Conservation (phyloP, 768 basidiomycete genomes). For the Cystobasidium onofrii region DNA sequence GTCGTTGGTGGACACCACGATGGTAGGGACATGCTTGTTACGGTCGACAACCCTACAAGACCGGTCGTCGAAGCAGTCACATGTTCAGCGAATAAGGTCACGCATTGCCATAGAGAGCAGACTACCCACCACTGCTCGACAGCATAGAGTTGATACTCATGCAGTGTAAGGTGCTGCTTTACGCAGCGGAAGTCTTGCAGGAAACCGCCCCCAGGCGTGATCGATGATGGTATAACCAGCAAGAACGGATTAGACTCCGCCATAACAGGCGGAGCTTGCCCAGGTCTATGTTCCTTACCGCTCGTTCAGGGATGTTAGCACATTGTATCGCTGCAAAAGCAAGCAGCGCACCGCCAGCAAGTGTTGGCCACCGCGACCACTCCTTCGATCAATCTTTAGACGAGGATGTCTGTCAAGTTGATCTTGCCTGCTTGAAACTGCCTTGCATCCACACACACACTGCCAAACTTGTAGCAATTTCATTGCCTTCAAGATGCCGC, state of each 20-base stretch:
- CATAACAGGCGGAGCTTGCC: neutral
- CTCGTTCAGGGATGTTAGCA: neutral
- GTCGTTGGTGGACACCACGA: slow-evolving; percentile 25
- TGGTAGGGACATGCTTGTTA: slow-evolving; percentile 2
- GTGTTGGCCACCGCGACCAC: too few relatives aligned
- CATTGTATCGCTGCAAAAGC: too few relatives aligned
- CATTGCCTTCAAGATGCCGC: neutral
- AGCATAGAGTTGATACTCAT: slow-evolving; percentile 32
- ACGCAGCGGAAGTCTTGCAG: slow-evolving; percentile 8
- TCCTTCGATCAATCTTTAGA: neutral
- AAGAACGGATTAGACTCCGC: slow-evolving; percentile 18
- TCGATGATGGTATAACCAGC: slow-evolving; percentile 17
- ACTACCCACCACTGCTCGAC: slow-evolving; percentile 26
- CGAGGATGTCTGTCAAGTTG: neutral
- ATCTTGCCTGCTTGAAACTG: too few relatives aligned
- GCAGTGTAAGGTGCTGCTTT: neutral
- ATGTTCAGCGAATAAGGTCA: neutral
- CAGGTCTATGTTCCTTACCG: neutral
- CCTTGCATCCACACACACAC: too few relatives aligned
- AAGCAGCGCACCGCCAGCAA: too few relatives aligned
- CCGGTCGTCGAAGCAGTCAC: too few relatives aligned
- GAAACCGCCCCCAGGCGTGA: slow-evolving; percentile 2
- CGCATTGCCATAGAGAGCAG: neutral
- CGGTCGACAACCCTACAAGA: slow-evolving; percentile 22
- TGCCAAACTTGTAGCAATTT: too few relatives aligned